Evolutionary conservation across 2,329 filamentous ascomycete genomes (phyloP).

Genomic region (Pseudophaeomoniella oleicola): DNA sequence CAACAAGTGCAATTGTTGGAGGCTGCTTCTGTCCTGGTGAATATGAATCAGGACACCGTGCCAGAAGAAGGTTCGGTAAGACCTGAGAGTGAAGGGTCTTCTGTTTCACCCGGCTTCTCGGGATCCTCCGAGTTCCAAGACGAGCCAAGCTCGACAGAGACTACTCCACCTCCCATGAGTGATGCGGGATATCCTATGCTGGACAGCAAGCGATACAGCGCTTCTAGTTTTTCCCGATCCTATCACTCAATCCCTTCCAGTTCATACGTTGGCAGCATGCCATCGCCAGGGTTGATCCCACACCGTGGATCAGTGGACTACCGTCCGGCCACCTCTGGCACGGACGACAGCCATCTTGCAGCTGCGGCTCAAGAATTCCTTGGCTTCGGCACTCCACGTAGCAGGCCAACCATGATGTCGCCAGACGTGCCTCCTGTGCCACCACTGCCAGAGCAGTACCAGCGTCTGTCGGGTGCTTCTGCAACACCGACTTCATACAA

Average conservation of each 20-base stretch:
- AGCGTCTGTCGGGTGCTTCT: conserved; percentile 13
- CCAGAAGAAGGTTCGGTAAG: conserved; percentile 52
- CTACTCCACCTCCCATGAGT: conserved; percentile 71
- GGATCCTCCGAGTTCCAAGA: conserved; percentile 61
- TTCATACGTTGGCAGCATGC: conserved; percentile 40
- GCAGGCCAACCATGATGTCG: conserved; percentile 46
- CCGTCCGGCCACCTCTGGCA: conserved; percentile 66
- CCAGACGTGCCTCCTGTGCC: conserved; percentile 68
- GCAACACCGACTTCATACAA: conserved; percentile 24
- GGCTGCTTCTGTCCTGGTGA: conserved; percentile 87
- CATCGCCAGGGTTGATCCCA: conserved; percentile 35
- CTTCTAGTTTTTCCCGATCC: conserved; percentile 50
- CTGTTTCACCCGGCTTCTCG: conserved; percentile 66
- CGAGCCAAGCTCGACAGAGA: conserved; percentile 76
- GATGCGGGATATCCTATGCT: conserved; percentile 46
- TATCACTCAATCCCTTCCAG: conserved; percentile 57
- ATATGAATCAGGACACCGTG: conserved; percentile 65
- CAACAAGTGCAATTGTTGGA: conserved; percentile 97
- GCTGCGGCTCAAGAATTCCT: conserved; percentile 84
- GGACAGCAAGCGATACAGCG: conserved; percentile 44
- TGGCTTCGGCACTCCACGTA: conserved; percentile 72
- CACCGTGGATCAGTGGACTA: conserved; percentile 59
- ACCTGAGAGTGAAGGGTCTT: conserved; percentile 66
- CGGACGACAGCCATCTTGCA: conserved; percentile 71
- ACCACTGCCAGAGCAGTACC: conserved; percentile 49